Base-by-base conservation (phyloP, 2,329 filamentous ascomycete genomes). In the Aspergillus intermedius region DNA sequence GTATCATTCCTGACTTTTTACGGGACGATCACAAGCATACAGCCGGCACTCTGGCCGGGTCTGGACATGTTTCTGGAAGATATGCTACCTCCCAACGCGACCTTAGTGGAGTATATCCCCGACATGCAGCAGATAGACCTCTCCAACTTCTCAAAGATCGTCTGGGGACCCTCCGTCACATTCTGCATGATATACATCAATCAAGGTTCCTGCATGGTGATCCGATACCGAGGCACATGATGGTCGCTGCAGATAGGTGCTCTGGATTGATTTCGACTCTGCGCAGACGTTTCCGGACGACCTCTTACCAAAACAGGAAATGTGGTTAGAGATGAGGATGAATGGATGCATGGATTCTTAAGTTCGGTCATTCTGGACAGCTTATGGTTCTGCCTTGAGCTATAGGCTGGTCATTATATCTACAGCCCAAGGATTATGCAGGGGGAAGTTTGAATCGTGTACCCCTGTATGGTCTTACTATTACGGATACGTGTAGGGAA, bases 1-100 rank as follows among this genome's bases (percentile, higher is more conserved):
- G 54, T 12, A 45, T 51, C 10, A 19, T 56, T 28, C 53, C 55
- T 3, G 46, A 56, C 34, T 56, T 54, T 54, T 30, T 58, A 58
- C 25, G 53, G 54, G 1, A 48, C 46, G 10, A 48, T 55, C 1
- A 47, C 9, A 25, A 39, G 53, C 8, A 53, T 54, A 9, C 42
- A 54, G n/a, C 46, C 47, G 8, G 21, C 21, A 22, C 4, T 22
- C 5, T 22, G 21, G 21, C 5, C 21, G 41, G 22, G 15, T 21
- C 43, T 55, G 2, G 2, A 44, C 30, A 53, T 46, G 46, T 57
- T 55, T 47, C 17, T 44, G 6, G 15, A 47, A 2, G 50, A 52
- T 30, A 23, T 25, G 4, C 35, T 52, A 13, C 49, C 21, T 8
- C 53, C 53, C 21, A 55, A 57, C 25, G 51, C 53, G 12, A 30